phyloP scores from a whole-genome alignment of 202 grass and related monocot genomes.

The Schoenoplectus tabernaemontani region DNA sequence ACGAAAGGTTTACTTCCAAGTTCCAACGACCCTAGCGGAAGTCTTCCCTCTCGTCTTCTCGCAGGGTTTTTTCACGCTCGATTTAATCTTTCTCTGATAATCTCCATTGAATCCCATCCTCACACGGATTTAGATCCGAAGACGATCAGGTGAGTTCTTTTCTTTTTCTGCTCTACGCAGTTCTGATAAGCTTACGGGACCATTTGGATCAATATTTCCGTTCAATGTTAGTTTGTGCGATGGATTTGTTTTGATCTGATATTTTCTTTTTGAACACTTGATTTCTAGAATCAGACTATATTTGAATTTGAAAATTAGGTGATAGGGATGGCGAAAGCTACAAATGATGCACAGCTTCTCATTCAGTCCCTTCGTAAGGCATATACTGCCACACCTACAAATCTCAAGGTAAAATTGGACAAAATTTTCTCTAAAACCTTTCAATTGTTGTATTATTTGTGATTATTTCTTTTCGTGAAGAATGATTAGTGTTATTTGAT shows the following conservation, averaged over 20 bases:
- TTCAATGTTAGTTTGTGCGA: background rate
- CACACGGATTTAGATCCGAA: background rate
- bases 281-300: no score
- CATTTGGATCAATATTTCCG: no score
- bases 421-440: background rate
- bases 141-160: background rate
- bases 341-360: constrained; percentile 58
- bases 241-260: constrained; percentile 19
- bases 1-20: no score
- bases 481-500: background rate
- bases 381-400: constrained; percentile 66
- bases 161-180: no score
- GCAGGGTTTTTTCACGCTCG: background rate
- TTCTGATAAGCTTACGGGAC: no score
- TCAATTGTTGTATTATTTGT: background rate
- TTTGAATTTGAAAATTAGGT: background rate
- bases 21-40: no score
- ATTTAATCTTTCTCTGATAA: background rate
- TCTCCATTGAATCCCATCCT: background rate
- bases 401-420: constrained; percentile 40
- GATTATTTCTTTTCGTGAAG: background rate
- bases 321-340: constrained; percentile 45
- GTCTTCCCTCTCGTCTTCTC: background rate
- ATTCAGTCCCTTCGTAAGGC: constrained; percentile 60
- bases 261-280: no score